phyloP scores from a whole-genome alignment of 768 basidiomycete species.

The Termitomyces sp. region DNA sequence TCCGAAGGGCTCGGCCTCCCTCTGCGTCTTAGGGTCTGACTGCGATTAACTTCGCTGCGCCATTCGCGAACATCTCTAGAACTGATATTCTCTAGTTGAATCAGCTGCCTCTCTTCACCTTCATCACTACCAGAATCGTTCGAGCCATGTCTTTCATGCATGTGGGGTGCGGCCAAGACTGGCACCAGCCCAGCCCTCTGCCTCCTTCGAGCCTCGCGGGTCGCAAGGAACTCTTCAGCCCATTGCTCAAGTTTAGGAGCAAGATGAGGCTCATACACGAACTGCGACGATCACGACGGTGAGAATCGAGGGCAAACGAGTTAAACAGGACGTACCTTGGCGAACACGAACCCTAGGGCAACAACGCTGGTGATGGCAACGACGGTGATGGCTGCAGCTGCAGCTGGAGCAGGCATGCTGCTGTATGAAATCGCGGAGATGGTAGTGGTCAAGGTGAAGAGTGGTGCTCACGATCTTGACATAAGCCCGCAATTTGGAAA shows the following conservation, averaged over 20 bases:
- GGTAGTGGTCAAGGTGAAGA: slow-evolving; percentile 10
- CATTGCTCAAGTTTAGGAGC: slow-evolving; percentile 53
- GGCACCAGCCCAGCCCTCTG: slow-evolving; percentile 20
- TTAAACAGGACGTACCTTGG: slow-evolving; percentile 9
- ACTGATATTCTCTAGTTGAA: slow-evolving; percentile 52
- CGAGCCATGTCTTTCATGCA: slow-evolving; percentile 19
- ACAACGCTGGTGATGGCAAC: slow-evolving; percentile 12
- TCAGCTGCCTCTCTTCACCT: slow-evolving; percentile 16
- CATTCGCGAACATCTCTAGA: slow-evolving; percentile 49
- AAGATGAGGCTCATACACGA: slow-evolving; percentile 67
- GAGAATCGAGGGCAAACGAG: neutral
- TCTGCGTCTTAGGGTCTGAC: slow-evolving; percentile 26
- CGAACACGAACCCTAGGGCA: slow-evolving; percentile 15
- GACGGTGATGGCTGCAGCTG: slow-evolving; percentile 13
- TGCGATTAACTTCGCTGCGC: slow-evolving; percentile 38
- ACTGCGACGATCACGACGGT: slow-evolving; percentile 29
- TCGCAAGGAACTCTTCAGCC: slow-evolving; percentile 34
- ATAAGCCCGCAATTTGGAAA: slow-evolving; percentile 1
- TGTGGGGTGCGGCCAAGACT: slow-evolving; percentile 11
- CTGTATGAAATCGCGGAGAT: neutral
- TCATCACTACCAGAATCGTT: slow-evolving; percentile 17
- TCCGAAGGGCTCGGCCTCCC: slow-evolving; percentile 15
- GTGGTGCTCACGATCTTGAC: neutral
- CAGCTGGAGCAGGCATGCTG: slow-evolving; percentile 17
- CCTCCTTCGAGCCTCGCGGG: slow-evolving; percentile 24